Evolutionary conservation across 345 rosid genomes (phyloP).

Genomic region (Corchorus capsularis): DNA sequence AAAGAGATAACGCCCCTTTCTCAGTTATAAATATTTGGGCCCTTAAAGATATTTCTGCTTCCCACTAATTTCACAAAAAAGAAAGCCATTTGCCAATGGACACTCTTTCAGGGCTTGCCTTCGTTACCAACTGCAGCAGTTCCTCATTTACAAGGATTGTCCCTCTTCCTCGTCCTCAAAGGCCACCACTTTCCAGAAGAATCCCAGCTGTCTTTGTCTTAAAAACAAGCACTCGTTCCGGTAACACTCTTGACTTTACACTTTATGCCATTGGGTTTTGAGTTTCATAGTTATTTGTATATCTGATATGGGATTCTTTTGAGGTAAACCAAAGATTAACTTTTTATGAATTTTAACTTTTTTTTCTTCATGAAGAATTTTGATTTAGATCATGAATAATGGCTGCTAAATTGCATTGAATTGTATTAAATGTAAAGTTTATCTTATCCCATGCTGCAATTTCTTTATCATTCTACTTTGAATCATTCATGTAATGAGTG

Average conservation of each 20-base stretch:
- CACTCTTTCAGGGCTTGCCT: conserved; percentile 50
- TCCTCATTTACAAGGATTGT: conserved; percentile 28
- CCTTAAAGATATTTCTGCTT: background rate
- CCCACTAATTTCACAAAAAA: background rate
- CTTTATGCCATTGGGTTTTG: background rate
- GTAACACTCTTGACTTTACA: conserved; percentile 31
- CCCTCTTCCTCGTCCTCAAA: conserved; percentile 35
- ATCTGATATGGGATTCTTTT: background rate
- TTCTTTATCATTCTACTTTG: background rate
- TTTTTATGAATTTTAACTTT: background rate
- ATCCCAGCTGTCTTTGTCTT: conserved; percentile 32
- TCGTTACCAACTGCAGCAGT: conserved; percentile 38
- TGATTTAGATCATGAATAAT: background rate
- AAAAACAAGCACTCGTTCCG: conserved; percentile 54
- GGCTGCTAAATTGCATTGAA: background rate
- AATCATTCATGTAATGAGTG: background rate
- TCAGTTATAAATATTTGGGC: background rate
- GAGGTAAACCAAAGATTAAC: background rate
- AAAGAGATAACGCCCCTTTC: background rate
- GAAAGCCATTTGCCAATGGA: conserved; percentile 43
- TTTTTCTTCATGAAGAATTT: background rate
- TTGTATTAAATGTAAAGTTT: background rate
- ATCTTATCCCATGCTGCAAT: background rate
- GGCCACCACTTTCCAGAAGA: conserved; percentile 29
- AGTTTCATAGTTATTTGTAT: background rate